Conservation (phyloP, 1,284 basidiomycete genomes). For the Puccinia hordei region DNA sequence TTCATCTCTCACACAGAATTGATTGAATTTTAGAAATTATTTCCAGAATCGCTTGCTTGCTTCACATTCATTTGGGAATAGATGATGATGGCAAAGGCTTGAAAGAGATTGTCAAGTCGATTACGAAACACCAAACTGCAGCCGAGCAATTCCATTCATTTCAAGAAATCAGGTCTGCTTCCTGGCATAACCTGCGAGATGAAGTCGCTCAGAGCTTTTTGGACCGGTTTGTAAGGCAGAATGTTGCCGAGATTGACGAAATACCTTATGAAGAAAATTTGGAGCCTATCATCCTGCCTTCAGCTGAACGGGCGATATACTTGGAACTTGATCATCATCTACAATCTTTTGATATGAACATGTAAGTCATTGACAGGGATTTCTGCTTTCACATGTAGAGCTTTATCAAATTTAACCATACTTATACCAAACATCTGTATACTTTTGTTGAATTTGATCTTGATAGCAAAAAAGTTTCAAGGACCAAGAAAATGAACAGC, state of each 20-base stretch:
- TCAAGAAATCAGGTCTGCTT: constrained; percentile 84
- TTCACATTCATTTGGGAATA: constrained; percentile 82
- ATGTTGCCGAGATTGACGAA: constrained; percentile 94
- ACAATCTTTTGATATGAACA: too few relatives aligned
- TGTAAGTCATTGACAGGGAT: too few relatives aligned
- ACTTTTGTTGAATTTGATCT: too few relatives aligned
- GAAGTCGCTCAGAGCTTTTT: constrained; percentile 82
- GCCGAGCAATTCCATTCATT: constrained; percentile 94
- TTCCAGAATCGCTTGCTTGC: constrained; percentile 72
- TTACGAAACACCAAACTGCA: constrained; percentile 78
- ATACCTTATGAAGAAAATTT: constrained; percentile 76
- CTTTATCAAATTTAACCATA: too few relatives aligned
- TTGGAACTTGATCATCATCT: constrained; percentile 93
- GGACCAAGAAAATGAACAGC: too few relatives aligned
- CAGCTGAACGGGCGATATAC: constrained; percentile 91
- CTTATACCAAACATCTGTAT: too few relatives aligned
- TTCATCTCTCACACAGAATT: neutral
- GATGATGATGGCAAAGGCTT: constrained; percentile 84
- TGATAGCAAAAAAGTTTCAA: too few relatives aligned
- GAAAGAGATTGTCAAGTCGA: constrained; percentile 73
- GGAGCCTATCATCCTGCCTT: constrained; percentile 74
- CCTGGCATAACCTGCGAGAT: constrained; percentile 88
- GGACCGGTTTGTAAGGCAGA: constrained; percentile 67
- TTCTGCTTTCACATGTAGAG: too few relatives aligned
- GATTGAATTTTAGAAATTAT: neutral